Percentiles rank a stretch among this genome's conserved stretches.
Conservation (phyloP, 768 basidiomycete genomes). For the Lactarius vividus region DNA sequence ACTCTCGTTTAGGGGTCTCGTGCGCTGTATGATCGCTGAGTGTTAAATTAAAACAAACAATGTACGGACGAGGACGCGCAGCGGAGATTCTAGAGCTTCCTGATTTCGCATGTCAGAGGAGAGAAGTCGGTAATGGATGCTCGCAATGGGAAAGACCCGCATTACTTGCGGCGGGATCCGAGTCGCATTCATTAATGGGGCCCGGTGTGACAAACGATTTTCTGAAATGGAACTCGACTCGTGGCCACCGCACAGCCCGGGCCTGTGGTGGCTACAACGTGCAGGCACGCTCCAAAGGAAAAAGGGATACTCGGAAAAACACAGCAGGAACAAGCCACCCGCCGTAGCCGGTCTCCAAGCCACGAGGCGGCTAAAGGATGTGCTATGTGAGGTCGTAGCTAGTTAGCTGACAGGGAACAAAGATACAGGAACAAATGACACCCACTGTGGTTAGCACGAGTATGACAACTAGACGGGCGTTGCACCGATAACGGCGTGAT, state of each 20-base stretch:
- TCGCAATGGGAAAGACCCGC: constrained; percentile 1
- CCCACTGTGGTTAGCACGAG: background rate
- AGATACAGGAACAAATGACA: background rate
- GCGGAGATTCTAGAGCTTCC: background rate
- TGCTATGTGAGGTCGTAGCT: background rate
- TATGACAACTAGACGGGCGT: background rate
- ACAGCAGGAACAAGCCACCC: background rate
- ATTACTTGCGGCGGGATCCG: background rate
- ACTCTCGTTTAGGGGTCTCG: background rate
- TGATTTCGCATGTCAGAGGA: constrained; percentile 5
- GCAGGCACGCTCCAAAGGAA: background rate
- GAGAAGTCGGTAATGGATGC: background rate
- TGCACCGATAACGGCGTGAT: background rate
- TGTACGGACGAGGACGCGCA: background rate
- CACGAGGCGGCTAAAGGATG: background rate
- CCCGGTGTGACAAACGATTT: constrained; percentile 1
- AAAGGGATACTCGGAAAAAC: background rate
- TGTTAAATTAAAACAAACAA: background rate
- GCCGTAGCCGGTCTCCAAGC: background rate
- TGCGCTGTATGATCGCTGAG: constrained; percentile 10
- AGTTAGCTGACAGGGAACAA: background rate
- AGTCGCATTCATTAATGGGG: constrained; percentile 6
- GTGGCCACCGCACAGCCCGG: constrained; percentile 6
- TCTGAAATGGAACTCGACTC: background rate
- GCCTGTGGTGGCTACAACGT: background rate